A percentile compares a stretch with the other conserved stretches of the same genome.
Evolutionary conservation across 2,329 filamentous ascomycete species (phyloP).

Genomic region (Sporothrix humicola): DNA sequence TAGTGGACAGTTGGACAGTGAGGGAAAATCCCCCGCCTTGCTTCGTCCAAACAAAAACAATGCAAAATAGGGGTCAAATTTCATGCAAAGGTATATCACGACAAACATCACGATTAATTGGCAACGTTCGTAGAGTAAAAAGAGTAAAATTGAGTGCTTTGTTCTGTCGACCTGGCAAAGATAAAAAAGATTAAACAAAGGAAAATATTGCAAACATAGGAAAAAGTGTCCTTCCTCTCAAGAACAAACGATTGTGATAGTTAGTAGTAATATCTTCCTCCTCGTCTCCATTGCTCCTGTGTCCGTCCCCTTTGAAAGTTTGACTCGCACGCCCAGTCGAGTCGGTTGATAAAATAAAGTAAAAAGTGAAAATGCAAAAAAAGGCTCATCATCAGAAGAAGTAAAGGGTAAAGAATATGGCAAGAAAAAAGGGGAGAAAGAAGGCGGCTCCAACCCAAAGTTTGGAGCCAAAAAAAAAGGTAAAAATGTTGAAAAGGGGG

Average conservation of each 20-base stretch:
- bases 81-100: neutral
- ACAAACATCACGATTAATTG: neutral
- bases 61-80: constrained; percentile 20
- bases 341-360: constrained; percentile 1
- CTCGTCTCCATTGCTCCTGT: neutral
- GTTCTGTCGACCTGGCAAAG: constrained; percentile 12
- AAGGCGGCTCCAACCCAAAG: neutral
- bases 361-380: constrained; percentile 8
- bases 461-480: neutral
- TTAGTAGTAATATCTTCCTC: neutral
- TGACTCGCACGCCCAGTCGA: constrained; percentile 33
- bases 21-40: neutral
- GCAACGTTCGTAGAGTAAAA: neutral
- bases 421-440: neutral
- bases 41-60: constrained; percentile 1
- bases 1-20: too few relatives aligned
- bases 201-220: neutral
- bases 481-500: constrained; percentile 24
- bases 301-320: neutral
- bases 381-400: neutral
- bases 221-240: too few relatives aligned
- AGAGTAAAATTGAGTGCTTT: constrained; percentile 5
- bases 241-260: too few relatives aligned
- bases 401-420: neutral
- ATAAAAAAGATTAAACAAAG: neutral